These are phyloP conservation scores for Phylloporus sp. DNA, from an alignment of 768 basidiomycete genomes.

Conservation along the genomic window DNA sequence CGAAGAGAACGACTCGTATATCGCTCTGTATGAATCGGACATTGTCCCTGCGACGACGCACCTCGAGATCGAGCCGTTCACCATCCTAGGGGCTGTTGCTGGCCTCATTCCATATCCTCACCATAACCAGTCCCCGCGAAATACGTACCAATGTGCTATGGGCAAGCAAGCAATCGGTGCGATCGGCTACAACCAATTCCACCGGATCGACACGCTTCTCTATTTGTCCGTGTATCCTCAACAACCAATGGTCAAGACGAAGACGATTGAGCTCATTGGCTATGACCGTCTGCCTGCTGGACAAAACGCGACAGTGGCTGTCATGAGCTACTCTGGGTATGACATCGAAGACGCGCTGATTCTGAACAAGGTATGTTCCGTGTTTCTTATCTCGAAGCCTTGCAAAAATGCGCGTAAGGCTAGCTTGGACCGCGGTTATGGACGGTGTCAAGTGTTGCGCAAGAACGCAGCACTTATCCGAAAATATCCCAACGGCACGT, in stretches of 20 bases:
- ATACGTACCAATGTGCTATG: constrained; percentile 99
- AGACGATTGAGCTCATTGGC: constrained; percentile 94
- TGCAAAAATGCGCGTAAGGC: constrained; percentile 46
- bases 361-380: constrained; percentile 68
- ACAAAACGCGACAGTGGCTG: constrained; percentile 96
- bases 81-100: constrained; percentile 93
- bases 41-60: constrained; percentile 85
- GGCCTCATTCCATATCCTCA: constrained; percentile 99
- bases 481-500: constrained; percentile 97
- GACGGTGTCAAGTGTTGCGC: constrained; percentile 93
- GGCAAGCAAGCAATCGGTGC: constrained; percentile 99
- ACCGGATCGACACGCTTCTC: constrained; percentile 96
- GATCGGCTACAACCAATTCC: constrained; percentile 96
- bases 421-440: constrained; percentile 95
- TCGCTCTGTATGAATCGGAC: constrained; percentile 89
- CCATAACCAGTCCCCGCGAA: constrained; percentile 98
- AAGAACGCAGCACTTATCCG: constrained; percentile 93
- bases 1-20: constrained; percentile 97
- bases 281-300: constrained; percentile 97
- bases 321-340: constrained; percentile 99
- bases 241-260: constrained; percentile 99
- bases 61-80: constrained; percentile 98
- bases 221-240: constrained; percentile 98
- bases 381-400: constrained; percentile 4
- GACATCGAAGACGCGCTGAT: constrained; percentile 99